Conservation (phyloP, 192 early-diverging fungal species). For the Linnemannia hyalina region DNA sequence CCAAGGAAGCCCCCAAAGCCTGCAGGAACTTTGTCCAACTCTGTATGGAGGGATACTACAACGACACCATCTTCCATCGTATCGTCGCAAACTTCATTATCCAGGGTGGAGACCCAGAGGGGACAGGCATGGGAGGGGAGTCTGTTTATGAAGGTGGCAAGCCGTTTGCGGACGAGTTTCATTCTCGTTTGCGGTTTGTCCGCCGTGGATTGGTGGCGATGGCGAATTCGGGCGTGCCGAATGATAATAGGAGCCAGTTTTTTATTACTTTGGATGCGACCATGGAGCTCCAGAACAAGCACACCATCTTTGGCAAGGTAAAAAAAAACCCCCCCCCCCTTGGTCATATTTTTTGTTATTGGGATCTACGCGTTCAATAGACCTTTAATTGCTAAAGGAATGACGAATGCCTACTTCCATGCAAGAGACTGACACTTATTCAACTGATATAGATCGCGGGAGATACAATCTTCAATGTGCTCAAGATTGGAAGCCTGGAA, state of each 20-base stretch:
- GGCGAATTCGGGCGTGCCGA: slow-evolving; percentile 82
- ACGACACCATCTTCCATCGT: slow-evolving; percentile 91
- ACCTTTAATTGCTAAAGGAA: neutral
- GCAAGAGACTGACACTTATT: neutral
- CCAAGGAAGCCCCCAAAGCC: slow-evolving; percentile 93
- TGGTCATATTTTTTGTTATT: neutral
- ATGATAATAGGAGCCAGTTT: slow-evolving; percentile 93
- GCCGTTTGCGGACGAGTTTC: slow-evolving; percentile 93
- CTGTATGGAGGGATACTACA: slow-evolving; percentile 91
- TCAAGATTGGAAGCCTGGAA: slow-evolving; percentile 89
- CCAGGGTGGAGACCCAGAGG: slow-evolving; percentile 96
- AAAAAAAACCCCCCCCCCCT: neutral
- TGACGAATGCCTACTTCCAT: neutral
- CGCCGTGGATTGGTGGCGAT: slow-evolving; percentile 91
- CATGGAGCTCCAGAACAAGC: slow-evolving; percentile 87
- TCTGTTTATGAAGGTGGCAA: slow-evolving; percentile 78
- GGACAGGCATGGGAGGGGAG: slow-evolving; percentile 88
- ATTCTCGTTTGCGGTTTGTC: slow-evolving; percentile 90
- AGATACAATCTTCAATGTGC: slow-evolving; percentile 90
- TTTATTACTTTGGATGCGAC: slow-evolving; percentile 93
- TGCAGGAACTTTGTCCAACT: slow-evolving; percentile 97
- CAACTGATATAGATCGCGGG: slow-evolving; percentile 75
- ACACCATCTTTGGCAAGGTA: slow-evolving; percentile 95
- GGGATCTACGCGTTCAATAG: neutral
- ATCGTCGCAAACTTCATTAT: slow-evolving; percentile 92